Conservation (phyloP, 192 early-diverging fungal species). For the Coemansia sp. region DNA sequence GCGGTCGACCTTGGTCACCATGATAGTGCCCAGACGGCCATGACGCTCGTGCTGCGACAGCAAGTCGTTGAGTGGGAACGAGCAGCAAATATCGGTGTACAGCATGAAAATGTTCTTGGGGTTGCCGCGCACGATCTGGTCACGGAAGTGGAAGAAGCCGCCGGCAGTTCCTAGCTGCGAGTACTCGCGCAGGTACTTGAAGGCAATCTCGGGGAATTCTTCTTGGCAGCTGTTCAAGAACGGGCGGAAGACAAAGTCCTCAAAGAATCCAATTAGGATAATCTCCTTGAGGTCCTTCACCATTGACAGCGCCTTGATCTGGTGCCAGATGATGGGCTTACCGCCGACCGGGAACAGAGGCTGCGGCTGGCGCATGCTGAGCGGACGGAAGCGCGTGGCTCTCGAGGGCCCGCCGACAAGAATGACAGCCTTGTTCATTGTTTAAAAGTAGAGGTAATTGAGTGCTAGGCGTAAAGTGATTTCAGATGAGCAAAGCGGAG, state of each 20-base stretch:
- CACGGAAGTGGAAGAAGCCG: slow-evolving; percentile 98
- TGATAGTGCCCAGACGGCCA: slow-evolving; percentile 81
- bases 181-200: slow-evolving; percentile 98
- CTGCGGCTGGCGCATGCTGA: slow-evolving; percentile 94
- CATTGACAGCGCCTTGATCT: slow-evolving; percentile 88
- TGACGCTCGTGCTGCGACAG: slow-evolving; percentile 80
- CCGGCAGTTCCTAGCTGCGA: slow-evolving; percentile 95
- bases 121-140: slow-evolving; percentile 89
- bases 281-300: slow-evolving; percentile 90
- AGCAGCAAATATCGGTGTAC: slow-evolving; percentile 95
- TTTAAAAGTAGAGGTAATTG: not conserved
- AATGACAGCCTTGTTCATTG: slow-evolving; percentile 83
- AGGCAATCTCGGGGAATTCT: slow-evolving; percentile 82
- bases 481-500: not conserved
- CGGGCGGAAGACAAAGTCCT: slow-evolving; percentile 86
- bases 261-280: slow-evolving; percentile 95
- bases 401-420: slow-evolving; percentile 97
- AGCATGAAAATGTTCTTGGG: slow-evolving; percentile 94
- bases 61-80: slow-evolving; percentile 89
- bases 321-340: slow-evolving; percentile 94
- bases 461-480: not conserved
- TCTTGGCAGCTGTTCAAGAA: slow-evolving; percentile 85
- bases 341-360: slow-evolving; percentile 99
- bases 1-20: slow-evolving; percentile 85
- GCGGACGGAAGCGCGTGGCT: slow-evolving; percentile 95